Evolutionary conservation across 371 early-diverging fungal species (phyloP), one percentile per base, ranked within the genome.

Genomic region (Lichtheimia corymbifera): DNA sequence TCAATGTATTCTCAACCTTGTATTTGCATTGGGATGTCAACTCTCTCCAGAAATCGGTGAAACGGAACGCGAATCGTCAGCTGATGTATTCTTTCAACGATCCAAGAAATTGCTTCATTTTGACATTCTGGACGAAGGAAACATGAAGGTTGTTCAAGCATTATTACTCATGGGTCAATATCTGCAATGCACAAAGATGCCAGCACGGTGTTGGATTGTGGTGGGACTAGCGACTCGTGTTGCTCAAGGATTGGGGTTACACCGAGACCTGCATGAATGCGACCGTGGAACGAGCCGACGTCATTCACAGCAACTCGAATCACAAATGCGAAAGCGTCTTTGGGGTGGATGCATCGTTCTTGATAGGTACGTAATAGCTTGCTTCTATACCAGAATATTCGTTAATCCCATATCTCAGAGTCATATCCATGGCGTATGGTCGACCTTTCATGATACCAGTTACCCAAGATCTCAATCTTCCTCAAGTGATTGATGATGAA

Each of bases 381-480:
- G 18, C 27, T 9, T 52, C 28, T 30, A n/a, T 52, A 15, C 4
- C 12, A 47, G 5, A 9, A 17, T 12, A 51, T 4, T 24, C 6
- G 44, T 49, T 35, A 6, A 41, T 45, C 2, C 13, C 6, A 11
- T 35, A n/a, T 51, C 11, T 27, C 22, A 64, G 69, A 53, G 58
- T 69, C 13, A 69, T 69, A 5, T 69, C 69, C 5, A 69, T 69
- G 69, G 65, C 69, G 1, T 69, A 69, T 40, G 69, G 69, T 13
- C 66, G 69, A 3, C 69, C 69, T 0, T 69, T 69, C 20, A 69
- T 69, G 69, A 65, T 69, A 20, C 69, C 69, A 12, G 65, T 69
- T 13, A 53, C 62, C 11, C 65, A 53, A 30, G 54, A 65, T 15
- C 45, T 65, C 17, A 35, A 44, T 6, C 35, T 69, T 6, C 69